phyloP scores from a whole-genome alignment of 805 yeast genomes.

The Cyberlindnera mississippiensis region DNA sequence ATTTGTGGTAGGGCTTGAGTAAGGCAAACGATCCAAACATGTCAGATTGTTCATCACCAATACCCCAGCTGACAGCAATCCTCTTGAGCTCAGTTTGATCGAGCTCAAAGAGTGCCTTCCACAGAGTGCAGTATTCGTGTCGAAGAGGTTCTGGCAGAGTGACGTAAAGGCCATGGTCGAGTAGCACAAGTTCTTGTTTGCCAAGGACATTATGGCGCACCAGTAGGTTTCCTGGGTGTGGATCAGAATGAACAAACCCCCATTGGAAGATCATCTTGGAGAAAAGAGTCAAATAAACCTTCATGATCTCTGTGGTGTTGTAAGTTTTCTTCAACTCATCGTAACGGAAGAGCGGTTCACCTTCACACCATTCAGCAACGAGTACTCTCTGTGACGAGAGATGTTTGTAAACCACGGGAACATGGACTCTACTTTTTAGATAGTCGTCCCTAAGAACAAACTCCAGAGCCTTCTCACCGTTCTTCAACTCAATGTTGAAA shows the following conservation, averaged over 20 bases:
- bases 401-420: conserved; percentile 51
- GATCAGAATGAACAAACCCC: conserved; percentile 67
- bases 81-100: conserved; percentile 43
- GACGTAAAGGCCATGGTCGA: conserved; percentile 75
- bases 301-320: conserved; percentile 39
- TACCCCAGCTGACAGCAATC: conserved; percentile 63
- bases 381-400: conserved; percentile 48
- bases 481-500: conserved; percentile 52
- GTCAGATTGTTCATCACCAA: conserved; percentile 52
- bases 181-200: conserved; percentile 54
- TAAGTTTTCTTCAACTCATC: conserved; percentile 37
- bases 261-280: conserved; percentile 56
- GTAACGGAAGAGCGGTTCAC: conserved; percentile 50
- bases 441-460: conserved; percentile 41
- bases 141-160: conserved; percentile 47
- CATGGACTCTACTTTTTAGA: conserved; percentile 41
- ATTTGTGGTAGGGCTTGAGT: conserved; percentile 41
- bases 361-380: conserved; percentile 75
- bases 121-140: conserved; percentile 52
- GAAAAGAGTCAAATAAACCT: conserved; percentile 44
- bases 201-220: conserved; percentile 36
- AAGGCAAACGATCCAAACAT: conserved; percentile 54
- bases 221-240: conserved; percentile 78
- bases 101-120: conserved; percentile 57
- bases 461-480: conserved; percentile 40